Base-by-base conservation (phyloP, 1,284 basidiomycete genomes). In the Trichosporon ovoides region DNA sequence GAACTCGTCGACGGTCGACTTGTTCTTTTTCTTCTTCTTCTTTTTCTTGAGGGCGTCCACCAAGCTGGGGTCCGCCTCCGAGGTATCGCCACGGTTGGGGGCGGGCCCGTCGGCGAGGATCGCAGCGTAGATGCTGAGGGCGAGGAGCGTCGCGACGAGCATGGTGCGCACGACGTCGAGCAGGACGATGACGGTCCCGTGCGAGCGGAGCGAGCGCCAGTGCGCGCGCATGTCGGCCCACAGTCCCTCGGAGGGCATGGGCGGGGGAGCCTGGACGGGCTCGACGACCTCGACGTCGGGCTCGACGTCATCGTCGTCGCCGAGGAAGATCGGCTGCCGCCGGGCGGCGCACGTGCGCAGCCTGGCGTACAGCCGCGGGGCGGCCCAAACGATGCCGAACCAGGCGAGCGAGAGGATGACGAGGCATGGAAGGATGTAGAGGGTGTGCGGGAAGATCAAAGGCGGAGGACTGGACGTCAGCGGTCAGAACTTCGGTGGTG, bases 91-190 rank as follows among this genome's bases (percentile, higher is more conserved):
- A 10, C 24, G 12, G 34, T 34, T 18, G 13, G 38, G n/a, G n/a
- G 55, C n/a, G 1, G 72, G 70, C 6, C 70, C 60, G 40, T 76
- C 72, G 7, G 76, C 75, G 33, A 69, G 66, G 48, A 76, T 67
- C 1, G 73, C 68, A 0, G 75, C 76, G 52, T 70, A 73, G 54
- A 78, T 72, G 55, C 70, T 75, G 20, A 78, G 61, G 7, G 65
- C 75, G 33, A 77, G 61, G 10, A 78, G 62, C 1, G 72, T 67
- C n/a, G 52, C 62, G 7, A 78, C 62, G 50, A 68, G 68, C 1
- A 72, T 40, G 0, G 68, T 66, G 52, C 76, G 63, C 10, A 75
- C 13, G 20, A 77, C 55, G 51, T 78, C 75, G 46, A 77, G 60
- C 13, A 53, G 63, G 59, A 76, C 74, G 9, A 76, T 65, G 16